Evolutionary conservation across 108 stramenopile species (phyloP), one percentile per base, ranked within the genome.

Genomic region (Skeletonema potamos): DNA sequence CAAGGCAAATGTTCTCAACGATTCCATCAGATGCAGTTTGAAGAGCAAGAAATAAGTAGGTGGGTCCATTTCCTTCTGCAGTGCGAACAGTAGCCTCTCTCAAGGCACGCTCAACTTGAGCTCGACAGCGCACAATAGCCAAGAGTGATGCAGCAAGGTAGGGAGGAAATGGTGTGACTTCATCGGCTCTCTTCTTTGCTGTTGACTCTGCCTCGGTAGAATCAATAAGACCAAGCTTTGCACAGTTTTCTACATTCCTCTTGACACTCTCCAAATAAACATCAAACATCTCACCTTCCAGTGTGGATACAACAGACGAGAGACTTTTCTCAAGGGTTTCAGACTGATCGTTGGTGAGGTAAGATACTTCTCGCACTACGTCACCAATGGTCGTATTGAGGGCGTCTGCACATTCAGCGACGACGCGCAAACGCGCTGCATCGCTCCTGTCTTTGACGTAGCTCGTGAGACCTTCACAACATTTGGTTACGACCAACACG

Each of bases 271-370:
- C 93, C 62, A 95, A 58, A 64, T 82, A 86, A 37, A 91, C 88
- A 68, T 95, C 93, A 84, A 95, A 95, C 91, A 95, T 89, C 17
- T 79, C 87, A 30, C 79, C 78, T 61, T 92, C 93, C 12, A 95
- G 70, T 29, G 79, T 79, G 63, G 86, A 78, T 41, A 95, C 81
- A 28, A 91, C 87, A 27, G 89, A 83, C 64, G 82, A 77, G 57
- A 95, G 82, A 43, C 74, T 86, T 60, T 87, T 86, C 64, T 92
- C 88, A n/a, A 95, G 81, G 44, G 84, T 83, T 32, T 78, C 81
- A 15, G 88, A 85, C 54, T 84, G 79, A 44, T 69, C 76, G 55
- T 81, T 81, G 13, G 83, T 84, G 11, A 95, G 82, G 54, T 76
- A 77, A 1, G 82, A 83, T 58, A 89, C 87, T 62, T 95, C 93